Evolutionary conservation across 306 rosid species (phyloP).

Genomic region (Begonia loranthoides): DNA sequence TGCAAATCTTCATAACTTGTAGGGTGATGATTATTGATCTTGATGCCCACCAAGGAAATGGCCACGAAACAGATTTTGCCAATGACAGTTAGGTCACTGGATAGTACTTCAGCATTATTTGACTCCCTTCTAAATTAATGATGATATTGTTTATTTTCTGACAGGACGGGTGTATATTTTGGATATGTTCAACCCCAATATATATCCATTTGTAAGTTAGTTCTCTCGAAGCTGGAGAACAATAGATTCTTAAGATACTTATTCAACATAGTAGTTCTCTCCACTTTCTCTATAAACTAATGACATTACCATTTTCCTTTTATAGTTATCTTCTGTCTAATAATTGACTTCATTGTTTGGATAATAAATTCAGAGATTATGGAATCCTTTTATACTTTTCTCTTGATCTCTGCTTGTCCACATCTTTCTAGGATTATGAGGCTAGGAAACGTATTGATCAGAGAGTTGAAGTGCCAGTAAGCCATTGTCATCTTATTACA

Average conservation of each 20-base stretch:
- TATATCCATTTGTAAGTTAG: slow-evolving; percentile 73
- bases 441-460: slow-evolving; percentile 73
- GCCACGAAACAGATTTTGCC: slow-evolving; percentile 75
- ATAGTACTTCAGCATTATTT: slow-evolving; percentile 13
- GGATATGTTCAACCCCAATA: slow-evolving; percentile 88
- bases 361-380: too few relatives aligned
- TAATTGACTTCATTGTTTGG: too few relatives aligned
- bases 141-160: slow-evolving; percentile 18
- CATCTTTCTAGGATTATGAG: slow-evolving; percentile 50
- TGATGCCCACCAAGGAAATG: slow-evolving; percentile 99
- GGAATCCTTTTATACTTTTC: too few relatives aligned
- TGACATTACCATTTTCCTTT: neutral
- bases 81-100: slow-evolving; percentile 48
- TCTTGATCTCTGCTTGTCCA: too few relatives aligned
- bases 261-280: neutral
- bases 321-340: too few relatives aligned
- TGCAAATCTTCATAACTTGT: slow-evolving; percentile 5
- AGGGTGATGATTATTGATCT: slow-evolving; percentile 96
- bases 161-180: slow-evolving; percentile 74
- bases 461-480: slow-evolving; percentile 76
- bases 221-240: neutral
- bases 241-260: neutral
- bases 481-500: slow-evolving; percentile 15
- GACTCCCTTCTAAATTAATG: slow-evolving; percentile 5
- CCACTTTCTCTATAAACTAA: neutral